Base-by-base conservation (phyloP, 2,329 filamentous ascomycete genomes). In the Diaporthe sp. region DNA sequence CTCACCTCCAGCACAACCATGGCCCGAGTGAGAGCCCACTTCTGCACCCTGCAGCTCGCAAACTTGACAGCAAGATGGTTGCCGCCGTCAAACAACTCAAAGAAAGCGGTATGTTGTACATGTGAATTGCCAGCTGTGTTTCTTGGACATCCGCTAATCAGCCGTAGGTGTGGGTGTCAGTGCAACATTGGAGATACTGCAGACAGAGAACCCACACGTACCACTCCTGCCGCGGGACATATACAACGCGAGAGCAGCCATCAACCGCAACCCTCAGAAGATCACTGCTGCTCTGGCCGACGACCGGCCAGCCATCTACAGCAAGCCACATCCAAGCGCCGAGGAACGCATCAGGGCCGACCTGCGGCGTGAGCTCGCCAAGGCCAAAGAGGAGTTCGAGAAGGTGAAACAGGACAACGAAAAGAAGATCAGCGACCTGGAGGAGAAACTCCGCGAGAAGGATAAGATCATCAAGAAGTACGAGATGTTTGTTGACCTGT, bases 401-500 rank as follows among this genome's bases (percentile, higher is more conserved):
- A 88, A 90, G 79, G 80, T 90, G 71, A 87, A 88, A 77, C 88
- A 89, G 55, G 89, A 92, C 5, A 89, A 85, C 72, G 85, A 89
- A 75, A 90, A 91, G 75, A 88, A 91, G 79, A 87, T 93, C 57
- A 90, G 90, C 22, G 86, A 87, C 1, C 82, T 93, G 74, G 90
- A 91, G 79, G 85, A 87, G 73, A 87, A 91, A 79, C 82, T 96
- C 22, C 88, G 88, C 55, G 90, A 93, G 76, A 92, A 92, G 82
- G 90, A 92, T 76, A 87, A 88, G 79, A 87, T 89, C 76, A 93
- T 93, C 73, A 83, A 88, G 76, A 91, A 89, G 80, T 93, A 92
- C 78, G 91, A 93, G 82, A 91, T 92, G 88, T 93, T 93, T 72
- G 92, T 93, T 79, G 91, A 93, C 82, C 92, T 93, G 73, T 93